Evolutionary conservation across 2,329 filamentous ascomycete species (phyloP).

Genomic region (Alternaria brassicicola): DNA sequence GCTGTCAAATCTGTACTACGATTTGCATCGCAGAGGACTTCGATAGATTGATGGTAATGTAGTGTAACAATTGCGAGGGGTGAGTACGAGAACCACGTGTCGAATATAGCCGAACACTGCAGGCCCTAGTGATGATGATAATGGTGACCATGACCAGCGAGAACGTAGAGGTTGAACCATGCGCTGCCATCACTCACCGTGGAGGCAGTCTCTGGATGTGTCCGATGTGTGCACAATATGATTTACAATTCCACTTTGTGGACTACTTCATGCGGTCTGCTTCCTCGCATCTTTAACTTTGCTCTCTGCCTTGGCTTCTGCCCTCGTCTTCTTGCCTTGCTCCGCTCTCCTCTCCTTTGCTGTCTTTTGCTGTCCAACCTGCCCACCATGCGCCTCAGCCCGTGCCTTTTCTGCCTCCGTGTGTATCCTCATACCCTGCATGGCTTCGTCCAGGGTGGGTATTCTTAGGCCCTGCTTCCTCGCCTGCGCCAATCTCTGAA

Average conservation of each 20-base stretch:
- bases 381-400: constrained; percentile 31
- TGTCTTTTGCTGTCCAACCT: constrained; percentile 35
- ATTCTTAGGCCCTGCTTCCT: constrained; percentile 35
- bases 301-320: constrained; percentile 32
- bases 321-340: constrained; percentile 31
- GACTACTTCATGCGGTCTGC: constrained; percentile 21
- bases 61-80: neutral
- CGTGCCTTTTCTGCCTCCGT: constrained; percentile 27
- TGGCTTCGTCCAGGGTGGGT: constrained; percentile 41
- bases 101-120: neutral
- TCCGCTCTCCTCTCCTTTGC: constrained; percentile 35
- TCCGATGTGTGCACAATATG: neutral
- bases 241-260: constrained; percentile 1
- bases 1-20: neutral
- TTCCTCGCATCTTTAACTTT: constrained; percentile 29
- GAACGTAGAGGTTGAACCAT: neutral
- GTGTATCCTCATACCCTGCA: constrained; percentile 32
- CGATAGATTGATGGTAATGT: neutral
- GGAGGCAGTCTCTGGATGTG: neutral
- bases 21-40: neutral
- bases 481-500: constrained; percentile 36
- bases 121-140: neutral
- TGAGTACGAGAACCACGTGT: neutral
- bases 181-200: neutral
- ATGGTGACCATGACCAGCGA: neutral